Base-by-base conservation (phyloP, 192 early-diverging fungal species). In the Coemansia furcata region DNA sequence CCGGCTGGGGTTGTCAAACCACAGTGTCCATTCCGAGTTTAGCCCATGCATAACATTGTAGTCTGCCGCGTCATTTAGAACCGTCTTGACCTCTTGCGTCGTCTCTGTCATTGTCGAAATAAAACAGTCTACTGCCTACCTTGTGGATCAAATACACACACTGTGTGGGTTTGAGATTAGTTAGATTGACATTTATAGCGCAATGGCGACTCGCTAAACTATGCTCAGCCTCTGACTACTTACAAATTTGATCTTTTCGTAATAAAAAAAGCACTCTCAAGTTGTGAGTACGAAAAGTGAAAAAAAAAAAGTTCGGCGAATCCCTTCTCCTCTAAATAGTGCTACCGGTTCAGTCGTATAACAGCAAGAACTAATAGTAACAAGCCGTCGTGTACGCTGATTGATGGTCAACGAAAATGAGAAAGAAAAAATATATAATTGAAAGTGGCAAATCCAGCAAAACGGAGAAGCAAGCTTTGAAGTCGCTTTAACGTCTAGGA, bases 31-130 rank as follows among this genome's bases (percentile, higher is more conserved):
- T 43, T 79, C 77, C 60, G 91, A 82, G 71, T 95, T 88, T 39
- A 99, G 88, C 52, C 89, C 90, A 70, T 99, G 97, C 81, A 94
- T 94, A 26, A 89, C 89, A 65, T 89, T 92, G 76, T 87, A 93
- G 72, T 90, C 82, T n/a, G 83, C 58, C 26, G 86, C 82, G 72
- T 92, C 87, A 38, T 77, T 65, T 66, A 92, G 83, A 49, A 85
- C 84, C 32, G 86, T 85, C 60, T 63, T 81, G 32, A 85, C 49
- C 39, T 37, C 63, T 59, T 74, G 70, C 3, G 36, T 44, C 3
- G 36, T 44, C 40, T 80, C 78, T 60, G 78, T 61, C 78, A 80
- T 80, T 63, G 50, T 52, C 21, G 26, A 9, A 38, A 5, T 64
- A 52, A 30, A 52, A 52, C 26, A 30, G 35, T 52, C 26, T 40